Percentiles rank a stretch among this genome's conserved stretches.
phyloP scores from a whole-genome alignment of 331 rosid genomes.

The Quercus tomentella region DNA sequence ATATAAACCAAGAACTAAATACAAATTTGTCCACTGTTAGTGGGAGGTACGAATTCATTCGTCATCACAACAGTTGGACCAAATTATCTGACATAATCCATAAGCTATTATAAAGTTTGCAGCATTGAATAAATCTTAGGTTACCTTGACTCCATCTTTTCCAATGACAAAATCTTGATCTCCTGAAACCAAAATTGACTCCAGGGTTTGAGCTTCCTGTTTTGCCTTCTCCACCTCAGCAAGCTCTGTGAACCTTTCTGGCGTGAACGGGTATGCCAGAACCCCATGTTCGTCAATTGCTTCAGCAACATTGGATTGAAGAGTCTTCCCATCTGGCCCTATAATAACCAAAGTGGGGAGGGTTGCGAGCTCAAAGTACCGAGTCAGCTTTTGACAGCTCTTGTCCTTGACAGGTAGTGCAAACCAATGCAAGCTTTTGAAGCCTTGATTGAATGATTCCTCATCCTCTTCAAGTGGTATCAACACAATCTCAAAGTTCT shows the following conservation, averaged over 20 bases:
- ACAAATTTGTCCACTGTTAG: background rate
- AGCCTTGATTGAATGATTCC: conserved; percentile 34
- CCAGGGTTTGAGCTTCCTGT: conserved; percentile 57
- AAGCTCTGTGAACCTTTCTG: conserved; percentile 60
- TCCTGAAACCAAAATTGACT: conserved; percentile 56
- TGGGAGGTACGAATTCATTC: background rate
- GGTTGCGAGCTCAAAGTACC: conserved; percentile 47
- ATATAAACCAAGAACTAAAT: background rate
- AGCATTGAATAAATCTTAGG: background rate
- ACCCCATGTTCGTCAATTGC: conserved; percentile 54
- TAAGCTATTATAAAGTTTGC: background rate
- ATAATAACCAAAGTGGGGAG: conserved; percentile 62
- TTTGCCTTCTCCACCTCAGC: conserved; percentile 51
- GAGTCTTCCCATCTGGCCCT: conserved; percentile 68
- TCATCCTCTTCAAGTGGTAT: conserved; percentile 49
- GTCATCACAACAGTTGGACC: background rate
- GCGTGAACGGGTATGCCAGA: conserved; percentile 71
- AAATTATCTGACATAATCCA: background rate
- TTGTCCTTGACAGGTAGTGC: conserved; percentile 65
- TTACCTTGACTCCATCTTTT: conserved; percentile 62
- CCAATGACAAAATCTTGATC: conserved; percentile 48
- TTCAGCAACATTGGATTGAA: conserved; percentile 48
- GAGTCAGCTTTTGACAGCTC: conserved; percentile 28
- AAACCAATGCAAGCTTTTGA: conserved; percentile 50
- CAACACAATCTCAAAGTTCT: conserved; percentile 62